A percentile compares a stretch with the other conserved stretches of the same genome.
These are phyloP conservation scores for Cylindrotheca closterium DNA, from an alignment of 108 stramenopile species.

Conservation along the genomic window DNA sequence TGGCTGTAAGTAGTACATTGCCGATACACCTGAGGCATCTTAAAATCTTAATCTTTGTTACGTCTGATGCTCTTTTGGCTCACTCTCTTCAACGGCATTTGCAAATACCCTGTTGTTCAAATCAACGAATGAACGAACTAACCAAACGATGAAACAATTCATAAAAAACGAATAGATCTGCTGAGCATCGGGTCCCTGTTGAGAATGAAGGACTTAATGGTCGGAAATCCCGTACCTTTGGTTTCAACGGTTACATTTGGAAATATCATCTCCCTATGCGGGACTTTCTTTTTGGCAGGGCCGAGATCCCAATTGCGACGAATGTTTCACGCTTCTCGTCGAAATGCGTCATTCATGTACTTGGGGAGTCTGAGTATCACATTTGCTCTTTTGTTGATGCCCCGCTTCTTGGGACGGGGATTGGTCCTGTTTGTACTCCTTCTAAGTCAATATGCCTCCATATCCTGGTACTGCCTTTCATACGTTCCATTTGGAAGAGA, in stretches of 20 bases:
- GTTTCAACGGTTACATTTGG: slow-evolving; percentile 56
- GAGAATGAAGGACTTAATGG: slow-evolving; percentile 42
- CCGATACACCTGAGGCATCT: too few species aligned
- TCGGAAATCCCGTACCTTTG: slow-evolving; percentile 49
- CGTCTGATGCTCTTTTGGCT: too few species aligned
- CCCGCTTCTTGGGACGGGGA: slow-evolving; percentile 29
- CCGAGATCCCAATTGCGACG: slow-evolving; percentile 43
- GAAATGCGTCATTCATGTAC: slow-evolving; percentile 41
- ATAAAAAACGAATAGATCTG: too few species aligned
- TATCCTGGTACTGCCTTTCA: slow-evolving; percentile 57
- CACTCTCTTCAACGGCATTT: too few species aligned
- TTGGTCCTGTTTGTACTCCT: slow-evolving; percentile 45
- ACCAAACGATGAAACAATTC: too few species aligned
- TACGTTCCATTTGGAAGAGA: slow-evolving; percentile 67
- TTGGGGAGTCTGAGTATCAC: slow-evolving; percentile 39
- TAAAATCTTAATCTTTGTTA: too few species aligned
- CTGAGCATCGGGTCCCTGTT: slow-evolving; percentile 52
- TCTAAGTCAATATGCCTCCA: slow-evolving; percentile 48
- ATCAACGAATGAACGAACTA: too few species aligned
- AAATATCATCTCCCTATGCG: slow-evolving; percentile 52
- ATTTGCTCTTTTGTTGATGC: slow-evolving; percentile 33
- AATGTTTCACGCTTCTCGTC: slow-evolving; percentile 50
- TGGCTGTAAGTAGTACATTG: slow-evolving; percentile 24
- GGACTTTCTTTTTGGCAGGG: slow-evolving; percentile 58
- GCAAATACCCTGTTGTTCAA: too few species aligned